Evolutionary conservation across 345 rosid species (phyloP).

Genomic region (Sisymbrium irio): DNA sequence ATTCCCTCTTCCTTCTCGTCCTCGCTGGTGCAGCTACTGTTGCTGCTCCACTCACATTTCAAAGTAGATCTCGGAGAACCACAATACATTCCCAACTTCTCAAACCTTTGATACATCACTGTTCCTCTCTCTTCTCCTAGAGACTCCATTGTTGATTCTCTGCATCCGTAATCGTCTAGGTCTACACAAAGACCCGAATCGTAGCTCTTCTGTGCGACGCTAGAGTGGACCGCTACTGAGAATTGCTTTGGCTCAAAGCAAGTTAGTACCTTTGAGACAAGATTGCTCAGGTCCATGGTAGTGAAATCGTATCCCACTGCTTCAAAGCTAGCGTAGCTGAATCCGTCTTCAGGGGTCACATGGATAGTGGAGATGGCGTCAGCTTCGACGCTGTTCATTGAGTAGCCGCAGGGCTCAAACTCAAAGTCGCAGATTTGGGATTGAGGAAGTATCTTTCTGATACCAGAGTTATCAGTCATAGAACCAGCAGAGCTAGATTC

Average conservation of each 20-base stretch:
- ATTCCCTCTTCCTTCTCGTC: slow-evolving; percentile 37
- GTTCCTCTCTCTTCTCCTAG: slow-evolving; percentile 45
- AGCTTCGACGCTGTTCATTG: slow-evolving; percentile 68
- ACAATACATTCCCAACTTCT: slow-evolving; percentile 23
- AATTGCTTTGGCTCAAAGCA: slow-evolving; percentile 64
- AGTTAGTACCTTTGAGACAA: slow-evolving; percentile 45
- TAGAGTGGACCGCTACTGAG: slow-evolving; percentile 46
- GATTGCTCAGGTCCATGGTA: slow-evolving; percentile 33
- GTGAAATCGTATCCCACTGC: slow-evolving; percentile 50
- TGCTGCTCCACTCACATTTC: slow-evolving; percentile 37
- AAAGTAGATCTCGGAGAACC: slow-evolving; percentile 33
- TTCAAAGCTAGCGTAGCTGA: slow-evolving; percentile 86
- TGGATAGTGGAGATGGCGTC: slow-evolving; percentile 60
- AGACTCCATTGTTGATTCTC: slow-evolving; percentile 42
- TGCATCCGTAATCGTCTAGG: slow-evolving; percentile 46
- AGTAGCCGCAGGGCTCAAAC: slow-evolving; percentile 82
- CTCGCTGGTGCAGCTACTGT: slow-evolving; percentile 34
- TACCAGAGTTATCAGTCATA: slow-evolving; percentile 66
- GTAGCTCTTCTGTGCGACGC: slow-evolving; percentile 25
- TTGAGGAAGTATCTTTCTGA: slow-evolving; percentile 54
- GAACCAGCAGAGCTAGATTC: slow-evolving; percentile 34
- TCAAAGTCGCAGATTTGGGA: slow-evolving; percentile 66
- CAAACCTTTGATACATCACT: slow-evolving; percentile 32
- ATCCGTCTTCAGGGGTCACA: slow-evolving; percentile 82
- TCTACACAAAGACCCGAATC: slow-evolving; percentile 39